Evolutionary conservation across 2,329 filamentous ascomycete genomes (phyloP).

Genomic region (Diplodia mutila): DNA sequence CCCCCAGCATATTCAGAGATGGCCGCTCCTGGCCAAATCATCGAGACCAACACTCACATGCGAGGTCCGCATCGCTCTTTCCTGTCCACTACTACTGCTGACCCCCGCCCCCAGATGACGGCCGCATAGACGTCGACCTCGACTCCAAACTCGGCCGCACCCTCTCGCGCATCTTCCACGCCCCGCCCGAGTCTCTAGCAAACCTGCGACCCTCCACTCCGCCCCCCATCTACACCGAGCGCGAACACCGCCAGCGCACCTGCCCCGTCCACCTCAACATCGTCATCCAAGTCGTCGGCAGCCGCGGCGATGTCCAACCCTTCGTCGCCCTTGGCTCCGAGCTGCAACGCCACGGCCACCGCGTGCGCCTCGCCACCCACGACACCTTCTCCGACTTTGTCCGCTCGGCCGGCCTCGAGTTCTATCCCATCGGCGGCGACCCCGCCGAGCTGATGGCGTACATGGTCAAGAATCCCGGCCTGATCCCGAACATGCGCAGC

Average conservation of each 20-base stretch:
- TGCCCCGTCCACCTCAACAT: conserved; percentile 47
- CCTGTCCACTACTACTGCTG: neutral
- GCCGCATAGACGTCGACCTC: conserved; percentile 36
- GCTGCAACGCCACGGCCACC: conserved; percentile 57
- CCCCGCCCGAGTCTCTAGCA: neutral
- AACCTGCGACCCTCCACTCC: neutral
- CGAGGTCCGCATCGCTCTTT: neutral
- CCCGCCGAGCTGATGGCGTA: conserved; percentile 61
- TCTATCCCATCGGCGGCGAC: conserved; percentile 62
- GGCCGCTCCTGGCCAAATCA: neutral
- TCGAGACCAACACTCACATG: neutral
- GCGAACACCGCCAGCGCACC: neutral
- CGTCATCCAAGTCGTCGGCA: conserved; percentile 60
- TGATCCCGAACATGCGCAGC: conserved; percentile 45
- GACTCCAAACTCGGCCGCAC: conserved; percentile 29
- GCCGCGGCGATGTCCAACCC: conserved; percentile 61
- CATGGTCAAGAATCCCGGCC: conserved; percentile 80
- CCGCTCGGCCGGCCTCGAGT: conserved; percentile 57
- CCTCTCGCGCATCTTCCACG: conserved; percentile 11
- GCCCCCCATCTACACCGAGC: neutral
- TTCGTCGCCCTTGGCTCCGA: conserved; percentile 61
- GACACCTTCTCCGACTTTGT: conserved; percentile 59
- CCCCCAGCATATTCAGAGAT: conserved; percentile 2
- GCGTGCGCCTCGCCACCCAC: conserved; percentile 63
- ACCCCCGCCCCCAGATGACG: conserved; percentile 27